Percentiles rank a stretch among this genome's conserved stretches.
Evolutionary conservation across 148 eudicot species (phyloP).

Genomic region (Rhododendron williamsianum): DNA sequence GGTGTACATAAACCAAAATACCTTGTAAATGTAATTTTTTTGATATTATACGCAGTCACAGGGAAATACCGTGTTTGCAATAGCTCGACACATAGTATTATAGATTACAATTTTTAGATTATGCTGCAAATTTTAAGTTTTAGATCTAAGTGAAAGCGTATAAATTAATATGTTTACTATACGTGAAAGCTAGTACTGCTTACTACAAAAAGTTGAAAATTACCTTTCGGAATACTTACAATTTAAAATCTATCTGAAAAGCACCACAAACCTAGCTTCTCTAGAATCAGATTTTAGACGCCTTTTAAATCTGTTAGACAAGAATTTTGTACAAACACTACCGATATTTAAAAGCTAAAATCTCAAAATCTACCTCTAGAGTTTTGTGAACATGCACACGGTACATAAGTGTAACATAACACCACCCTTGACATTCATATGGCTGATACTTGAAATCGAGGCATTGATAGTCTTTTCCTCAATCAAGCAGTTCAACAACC

Average conservation of each 20-base stretch:
- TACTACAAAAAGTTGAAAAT: background rate
- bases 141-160: background rate
- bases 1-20: background rate
- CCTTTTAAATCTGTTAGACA: too few relatives aligned
- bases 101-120: background rate
- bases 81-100: background rate
- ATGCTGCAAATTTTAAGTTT: too few relatives aligned
- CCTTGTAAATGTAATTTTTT: background rate
- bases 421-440: background rate
- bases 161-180: background rate
- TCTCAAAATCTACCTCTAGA: background rate
- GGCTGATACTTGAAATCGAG: background rate
- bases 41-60: background rate
- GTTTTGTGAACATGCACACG: background rate
- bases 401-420: background rate
- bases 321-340: background rate
- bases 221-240: background rate
- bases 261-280: background rate
- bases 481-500: background rate
- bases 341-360: background rate
- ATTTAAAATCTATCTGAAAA: too few relatives aligned
- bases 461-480: background rate
- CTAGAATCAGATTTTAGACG: background rate
- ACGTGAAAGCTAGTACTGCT: background rate
- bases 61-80: background rate